Evolutionary conservation across 805 yeast genomes (phyloP), one percentile per base, ranked within the genome.

Genomic region (Wickerhamomyces silvicola): DNA sequence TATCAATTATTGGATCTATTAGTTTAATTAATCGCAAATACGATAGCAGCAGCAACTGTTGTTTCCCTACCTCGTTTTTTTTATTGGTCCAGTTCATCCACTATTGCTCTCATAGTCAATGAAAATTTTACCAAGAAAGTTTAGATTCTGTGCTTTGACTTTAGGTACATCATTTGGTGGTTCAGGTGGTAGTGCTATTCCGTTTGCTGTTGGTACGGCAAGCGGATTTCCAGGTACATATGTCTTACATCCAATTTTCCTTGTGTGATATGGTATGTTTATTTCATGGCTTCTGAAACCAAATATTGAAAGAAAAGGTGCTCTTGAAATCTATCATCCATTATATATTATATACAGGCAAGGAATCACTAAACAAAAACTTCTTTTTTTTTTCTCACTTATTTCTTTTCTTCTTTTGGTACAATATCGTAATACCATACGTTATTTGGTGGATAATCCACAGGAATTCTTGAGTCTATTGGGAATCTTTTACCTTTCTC

Each of bases 391-490:
- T n/a, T 10, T 28, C 21, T 24, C 15, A 11, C 10, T 11, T 7
- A 7, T 24, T 27, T 23, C 18, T 35, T 32, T 19, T 38, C 38
- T 22, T 31, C 37, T 35, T 36, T 35, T 25, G 62, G 59, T 15
- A 43, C 43, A 32, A 59, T 64, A n/a, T 76, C 72, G 48, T 72
- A 72, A 35, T 77, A 75, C 97, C 97, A 88, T 13, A 82, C 66
- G 38, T 71, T 69, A 48, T 73, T 75, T 13, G 97, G 82, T 10
- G 98, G 98, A 39, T 66, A 84, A 35, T 87, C 90, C 2, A 94
- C 81, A 14, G 98, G 98, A 8, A 84, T 76, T 51, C 92, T 75
- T 56, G 85, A 55, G 50, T 90, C 96, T 46, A 83, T 60, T 5
- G 95, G 90, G 56, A 84, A 87, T 48, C 86, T 65, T 37, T 66